Conservation (phyloP, 2,329 filamentous ascomycete genomes). For the Fusarium sp. region DNA sequence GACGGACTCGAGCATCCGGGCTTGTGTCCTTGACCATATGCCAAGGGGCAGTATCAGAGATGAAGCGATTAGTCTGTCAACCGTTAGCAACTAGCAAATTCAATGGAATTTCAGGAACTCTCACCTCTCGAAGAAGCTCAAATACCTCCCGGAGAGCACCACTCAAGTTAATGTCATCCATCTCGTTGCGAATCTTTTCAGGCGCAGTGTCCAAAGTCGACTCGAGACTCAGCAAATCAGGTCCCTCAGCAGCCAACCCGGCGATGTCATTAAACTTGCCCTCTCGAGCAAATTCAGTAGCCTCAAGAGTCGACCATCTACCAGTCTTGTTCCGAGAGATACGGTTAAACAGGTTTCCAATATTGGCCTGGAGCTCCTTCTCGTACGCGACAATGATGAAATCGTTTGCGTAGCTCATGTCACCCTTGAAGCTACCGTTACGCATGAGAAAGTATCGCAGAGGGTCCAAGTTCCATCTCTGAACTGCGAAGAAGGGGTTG, state of each 20-base stretch:
- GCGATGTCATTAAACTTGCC: slow-evolving; percentile 40
- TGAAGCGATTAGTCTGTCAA: slow-evolving; percentile 55
- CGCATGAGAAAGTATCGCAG: slow-evolving; percentile 91
- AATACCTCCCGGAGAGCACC: slow-evolving; percentile 75
- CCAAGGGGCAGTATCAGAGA: slow-evolving; percentile 79
- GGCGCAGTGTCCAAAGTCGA: slow-evolving; percentile 41
- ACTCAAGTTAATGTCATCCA: slow-evolving; percentile 74
- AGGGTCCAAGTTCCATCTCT: slow-evolving; percentile 87
- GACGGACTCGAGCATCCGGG: slow-evolving; percentile 51
- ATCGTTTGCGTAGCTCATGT: slow-evolving; percentile 87
- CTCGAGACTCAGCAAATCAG: slow-evolving; percentile 45
- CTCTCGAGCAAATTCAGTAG: slow-evolving; percentile 56
- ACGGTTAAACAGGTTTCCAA: slow-evolving; percentile 85
- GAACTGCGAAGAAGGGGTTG: slow-evolving; percentile 90
- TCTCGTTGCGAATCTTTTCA: slow-evolving; percentile 59
- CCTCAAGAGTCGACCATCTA: slow-evolving; percentile 73
- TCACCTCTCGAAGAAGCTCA: slow-evolving; percentile 69
- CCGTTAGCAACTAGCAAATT: slow-evolving; percentile 15
- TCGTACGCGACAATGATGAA: slow-evolving; percentile 82
- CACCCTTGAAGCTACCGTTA: slow-evolving; percentile 80
- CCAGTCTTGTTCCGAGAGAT: slow-evolving; percentile 71
- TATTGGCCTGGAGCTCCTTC: slow-evolving; percentile 78
- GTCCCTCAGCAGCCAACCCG: not conserved
- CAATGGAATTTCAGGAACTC: not conserved
- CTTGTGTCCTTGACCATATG: slow-evolving; percentile 56